Conservation (phyloP, 768 basidiomycete species). For the Boletus sensibilis region DNA sequence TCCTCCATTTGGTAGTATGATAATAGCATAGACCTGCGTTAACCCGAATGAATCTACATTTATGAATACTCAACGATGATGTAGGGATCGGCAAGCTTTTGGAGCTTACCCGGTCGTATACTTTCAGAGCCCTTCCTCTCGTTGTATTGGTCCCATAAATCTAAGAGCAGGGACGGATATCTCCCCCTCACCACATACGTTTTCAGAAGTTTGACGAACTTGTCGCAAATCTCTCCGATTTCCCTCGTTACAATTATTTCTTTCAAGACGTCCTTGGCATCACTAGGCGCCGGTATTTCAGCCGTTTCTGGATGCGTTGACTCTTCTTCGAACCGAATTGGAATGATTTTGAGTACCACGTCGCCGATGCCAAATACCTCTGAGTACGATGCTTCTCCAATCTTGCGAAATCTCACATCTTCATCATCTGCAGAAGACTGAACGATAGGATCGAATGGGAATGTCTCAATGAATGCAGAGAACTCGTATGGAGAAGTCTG, state of each 20-base stretch:
- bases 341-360: constrained; percentile 89
- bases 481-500: constrained; percentile 74
- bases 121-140: constrained; percentile 76
- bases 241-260: constrained; percentile 75
- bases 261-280: constrained; percentile 73
- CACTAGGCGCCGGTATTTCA: constrained; percentile 68
- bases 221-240: constrained; percentile 73
- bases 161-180: constrained; percentile 78
- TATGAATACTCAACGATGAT: constrained; percentile 6
- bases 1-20: constrained; percentile 88
- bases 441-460: constrained; percentile 73
- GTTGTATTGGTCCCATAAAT: constrained; percentile 86
- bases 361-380: constrained; percentile 92
- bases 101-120: constrained; percentile 70
- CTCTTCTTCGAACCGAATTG: constrained; percentile 56
- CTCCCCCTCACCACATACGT: constrained; percentile 83
- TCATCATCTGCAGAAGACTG: constrained; percentile 31
- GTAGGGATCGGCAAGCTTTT: neutral
- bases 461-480: constrained; percentile 78
- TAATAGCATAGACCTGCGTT: constrained; percentile 83
- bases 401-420: constrained; percentile 63
- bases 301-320: constrained; percentile 30
- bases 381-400: constrained; percentile 95
- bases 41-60: constrained; percentile 67
- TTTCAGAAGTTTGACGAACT: constrained; percentile 79